A percentile compares a stretch with the other conserved stretches of the same genome.
These are phyloP conservation scores for Pichia inconspicua DNA, from an alignment of 1,139 yeast species.

Conservation along the genomic window DNA sequence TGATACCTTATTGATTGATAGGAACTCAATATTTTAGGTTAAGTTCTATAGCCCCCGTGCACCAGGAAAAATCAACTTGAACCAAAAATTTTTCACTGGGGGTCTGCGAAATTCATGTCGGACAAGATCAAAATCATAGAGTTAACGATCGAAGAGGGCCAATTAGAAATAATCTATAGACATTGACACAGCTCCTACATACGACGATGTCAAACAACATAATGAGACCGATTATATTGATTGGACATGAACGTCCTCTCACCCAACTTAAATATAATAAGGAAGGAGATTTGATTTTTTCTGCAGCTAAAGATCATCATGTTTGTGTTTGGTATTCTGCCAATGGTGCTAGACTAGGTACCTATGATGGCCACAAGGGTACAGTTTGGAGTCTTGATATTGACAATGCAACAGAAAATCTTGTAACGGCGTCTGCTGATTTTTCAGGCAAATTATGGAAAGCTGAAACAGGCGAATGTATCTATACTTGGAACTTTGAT, in stretches of 20 bases:
- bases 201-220: constrained; percentile 15
- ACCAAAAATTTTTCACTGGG: background rate
- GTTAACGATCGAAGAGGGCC: background rate
- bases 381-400: constrained; percentile 94
- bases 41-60: background rate
- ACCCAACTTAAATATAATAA: constrained; percentile 90
- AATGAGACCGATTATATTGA: constrained; percentile 51
- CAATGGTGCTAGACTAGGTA: constrained; percentile 95
- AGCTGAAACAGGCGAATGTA: constrained; percentile 68
- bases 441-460: constrained; percentile 80
- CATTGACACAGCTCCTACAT: background rate
- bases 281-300: constrained; percentile 90
- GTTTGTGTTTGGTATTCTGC: constrained; percentile 94
- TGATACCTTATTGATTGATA: no score
- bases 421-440: constrained; percentile 91
- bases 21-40: no score
- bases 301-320: constrained; percentile 83
- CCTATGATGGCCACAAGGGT: constrained; percentile 86
- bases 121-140: background rate
- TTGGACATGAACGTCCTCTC: constrained; percentile 82
- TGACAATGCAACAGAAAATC: constrained; percentile 56
- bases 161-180: no score
- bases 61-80: background rate
- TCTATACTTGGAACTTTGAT: constrained; percentile 65
- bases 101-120: background rate